phyloP scores from a whole-genome alignment of 106 monocot genomes.

The Platanthera guangdongensis region DNA sequence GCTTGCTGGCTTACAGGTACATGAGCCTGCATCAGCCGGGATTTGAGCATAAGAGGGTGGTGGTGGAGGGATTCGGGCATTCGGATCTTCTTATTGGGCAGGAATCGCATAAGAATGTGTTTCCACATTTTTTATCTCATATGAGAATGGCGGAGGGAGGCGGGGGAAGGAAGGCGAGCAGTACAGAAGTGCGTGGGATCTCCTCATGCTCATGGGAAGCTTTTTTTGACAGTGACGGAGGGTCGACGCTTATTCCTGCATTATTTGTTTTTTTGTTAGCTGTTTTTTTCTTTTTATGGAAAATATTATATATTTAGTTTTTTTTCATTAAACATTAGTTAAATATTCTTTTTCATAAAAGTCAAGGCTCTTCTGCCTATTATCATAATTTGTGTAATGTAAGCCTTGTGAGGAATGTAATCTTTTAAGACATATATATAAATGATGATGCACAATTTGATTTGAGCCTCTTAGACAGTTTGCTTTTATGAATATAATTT shows the following conservation, averaged over 20 bases:
- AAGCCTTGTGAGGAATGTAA: no score
- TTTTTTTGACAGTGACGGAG: not conserved
- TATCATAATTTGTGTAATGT: no score
- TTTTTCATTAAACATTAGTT: no score
- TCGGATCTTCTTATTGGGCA: conserved; percentile 35
- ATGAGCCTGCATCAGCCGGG: conserved; percentile 28
- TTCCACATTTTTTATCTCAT: conserved; percentile 28
- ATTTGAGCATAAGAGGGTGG: conserved; percentile 28
- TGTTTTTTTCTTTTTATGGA: not conserved
- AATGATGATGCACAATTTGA: no score
- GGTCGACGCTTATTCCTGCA: not conserved
- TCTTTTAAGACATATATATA: no score
- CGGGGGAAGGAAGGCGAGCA: not conserved
- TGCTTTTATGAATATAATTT: no score
- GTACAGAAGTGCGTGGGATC: not conserved
- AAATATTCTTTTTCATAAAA: no score
- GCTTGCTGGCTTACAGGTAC: conserved; percentile 20
- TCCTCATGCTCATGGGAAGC: conserved; percentile 17
- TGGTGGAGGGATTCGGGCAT: conserved; percentile 32
- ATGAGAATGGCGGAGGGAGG: conserved; percentile 23
- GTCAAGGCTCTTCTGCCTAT: no score
- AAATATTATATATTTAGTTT: no score
- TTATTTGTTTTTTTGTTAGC: not conserved
- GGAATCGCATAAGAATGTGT: conserved; percentile 22
- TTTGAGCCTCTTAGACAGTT: no score